Conservation (phyloP, 1,284 basidiomycete genomes). For the Pseudozyma pruni region DNA sequence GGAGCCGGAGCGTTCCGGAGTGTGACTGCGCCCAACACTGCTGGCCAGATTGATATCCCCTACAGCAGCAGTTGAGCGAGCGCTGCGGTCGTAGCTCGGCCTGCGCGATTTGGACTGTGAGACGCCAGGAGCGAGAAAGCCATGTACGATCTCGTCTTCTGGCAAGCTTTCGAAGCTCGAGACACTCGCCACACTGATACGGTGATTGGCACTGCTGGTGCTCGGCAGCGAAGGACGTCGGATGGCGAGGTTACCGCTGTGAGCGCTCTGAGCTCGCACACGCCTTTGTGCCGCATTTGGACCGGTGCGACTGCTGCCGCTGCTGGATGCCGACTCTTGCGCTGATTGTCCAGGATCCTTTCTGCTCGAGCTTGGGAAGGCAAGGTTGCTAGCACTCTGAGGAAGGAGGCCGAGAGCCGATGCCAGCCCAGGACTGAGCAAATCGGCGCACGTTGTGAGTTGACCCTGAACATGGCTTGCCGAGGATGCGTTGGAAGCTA, state of each 20-base stretch:
- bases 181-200: slow-evolving; percentile 56
- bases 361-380: slow-evolving; percentile 17
- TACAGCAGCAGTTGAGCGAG: too few relatives aligned
- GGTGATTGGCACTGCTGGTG: slow-evolving; percentile 42
- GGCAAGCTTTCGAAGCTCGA: slow-evolving; percentile 61
- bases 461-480: slow-evolving; percentile 40
- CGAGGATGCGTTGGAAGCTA: slow-evolving; percentile 46
- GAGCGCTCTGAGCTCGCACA: slow-evolving; percentile 33
- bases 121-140: slow-evolving; percentile 27
- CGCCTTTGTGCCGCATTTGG: slow-evolving; percentile 14
- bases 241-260: slow-evolving; percentile 13
- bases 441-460: slow-evolving; percentile 39
- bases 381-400: slow-evolving; percentile 10
- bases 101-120: slow-evolving; percentile 19
- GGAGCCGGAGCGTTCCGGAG: slow-evolving; percentile 8
- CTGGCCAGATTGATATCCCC: slow-evolving; percentile 1
- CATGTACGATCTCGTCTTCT: slow-evolving; percentile 53
- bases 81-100: slow-evolving; percentile 33
- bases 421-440: slow-evolving; percentile 54
- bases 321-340: slow-evolving; percentile 1
- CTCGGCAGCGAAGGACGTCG: slow-evolving; percentile 56
- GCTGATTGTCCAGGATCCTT: not conserved
- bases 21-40: slow-evolving; percentile 3
- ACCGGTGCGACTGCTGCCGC: not conserved
- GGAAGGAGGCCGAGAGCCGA: slow-evolving; percentile 52